A percentile compares a stretch with the other conserved stretches of the same genome.
Conservation (phyloP, 495 filamentous ascomycete genomes). For the Neurospora pannonica region DNA sequence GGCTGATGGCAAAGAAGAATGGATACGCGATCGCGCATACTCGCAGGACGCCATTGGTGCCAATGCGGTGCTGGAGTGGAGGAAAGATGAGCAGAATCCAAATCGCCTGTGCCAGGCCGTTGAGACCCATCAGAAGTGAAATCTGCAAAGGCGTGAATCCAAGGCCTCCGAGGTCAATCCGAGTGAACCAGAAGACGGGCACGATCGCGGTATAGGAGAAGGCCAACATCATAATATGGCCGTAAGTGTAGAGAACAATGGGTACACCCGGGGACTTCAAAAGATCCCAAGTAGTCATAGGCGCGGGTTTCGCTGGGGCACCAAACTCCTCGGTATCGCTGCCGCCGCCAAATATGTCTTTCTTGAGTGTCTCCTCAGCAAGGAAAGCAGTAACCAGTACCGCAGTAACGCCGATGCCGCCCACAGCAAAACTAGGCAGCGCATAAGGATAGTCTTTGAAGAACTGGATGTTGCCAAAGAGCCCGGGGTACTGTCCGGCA, state of each 20-base stretch:
- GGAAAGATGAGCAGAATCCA: conserved; percentile 61
- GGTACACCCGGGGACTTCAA: conserved; percentile 52
- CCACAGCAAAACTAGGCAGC: conserved; percentile 47
- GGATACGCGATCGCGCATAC: conserved; percentile 47
- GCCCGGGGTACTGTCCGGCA: conserved; percentile 41
- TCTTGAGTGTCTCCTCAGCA: conserved; percentile 45
- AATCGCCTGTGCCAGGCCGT: conserved; percentile 48
- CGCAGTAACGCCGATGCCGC: conserved; percentile 38
- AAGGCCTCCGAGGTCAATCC: conserved; percentile 46
- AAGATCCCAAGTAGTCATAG: conserved; percentile 43
- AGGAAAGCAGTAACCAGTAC: conserved; percentile 39
- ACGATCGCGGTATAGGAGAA: conserved; percentile 54
- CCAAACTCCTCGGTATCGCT: conserved; percentile 15
- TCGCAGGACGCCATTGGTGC: conserved; percentile 51
- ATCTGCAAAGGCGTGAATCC: conserved; percentile 50
- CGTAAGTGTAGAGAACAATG: conserved; percentile 52
- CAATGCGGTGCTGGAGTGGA: conserved; percentile 44
- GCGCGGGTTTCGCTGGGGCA: conserved; percentile 7
- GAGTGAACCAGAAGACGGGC: conserved; percentile 55
- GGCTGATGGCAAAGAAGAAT: conserved; percentile 42
- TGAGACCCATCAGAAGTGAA: conserved; percentile 48
- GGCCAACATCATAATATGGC: conserved; percentile 51
- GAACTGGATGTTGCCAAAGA: conserved; percentile 46
- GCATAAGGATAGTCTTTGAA: conserved; percentile 56
- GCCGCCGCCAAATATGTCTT: not conserved